phyloP scores from a whole-genome alignment of 441 rosid species.

The Cnidoscolus chayamansa region DNA sequence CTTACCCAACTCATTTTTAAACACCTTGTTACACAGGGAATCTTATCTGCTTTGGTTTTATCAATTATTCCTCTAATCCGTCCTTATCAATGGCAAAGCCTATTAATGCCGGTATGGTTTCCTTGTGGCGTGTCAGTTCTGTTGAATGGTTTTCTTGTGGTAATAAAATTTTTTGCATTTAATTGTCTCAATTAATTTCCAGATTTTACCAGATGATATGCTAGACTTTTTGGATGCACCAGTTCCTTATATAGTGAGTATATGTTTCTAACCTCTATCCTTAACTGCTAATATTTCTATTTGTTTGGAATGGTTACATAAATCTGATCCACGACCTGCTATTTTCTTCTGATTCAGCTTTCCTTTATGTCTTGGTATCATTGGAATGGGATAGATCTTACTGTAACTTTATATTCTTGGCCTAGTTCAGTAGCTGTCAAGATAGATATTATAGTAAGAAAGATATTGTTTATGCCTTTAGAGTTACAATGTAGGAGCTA shows the following conservation, averaged over 20 bases:
- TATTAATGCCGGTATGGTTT: slow-evolving; percentile 78
- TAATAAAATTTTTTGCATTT: not conserved
- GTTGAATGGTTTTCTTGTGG: slow-evolving; percentile 3
- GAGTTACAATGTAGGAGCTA: not conserved
- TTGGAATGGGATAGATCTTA: not conserved
- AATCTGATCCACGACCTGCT: not conserved
- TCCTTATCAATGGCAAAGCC: slow-evolving; percentile 97
- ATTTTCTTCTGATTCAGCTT: not conserved
- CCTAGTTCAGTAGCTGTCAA: not conserved
- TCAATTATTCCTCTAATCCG: slow-evolving; percentile 79
- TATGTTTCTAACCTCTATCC: slow-evolving; percentile 2
- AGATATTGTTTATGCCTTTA: not conserved
- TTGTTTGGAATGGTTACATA: not conserved
- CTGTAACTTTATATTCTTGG: not conserved
- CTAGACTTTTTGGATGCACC: slow-evolving; percentile 96
- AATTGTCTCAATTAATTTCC: slow-evolving; percentile 30
- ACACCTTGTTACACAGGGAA: slow-evolving; percentile 51
- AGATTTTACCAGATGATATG: slow-evolving; percentile 90
- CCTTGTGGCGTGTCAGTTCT: slow-evolving; percentile 12
- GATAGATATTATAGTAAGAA: not conserved
- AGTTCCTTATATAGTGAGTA: slow-evolving; percentile 90
- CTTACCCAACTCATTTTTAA: not conserved
- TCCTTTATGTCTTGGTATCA: not conserved
- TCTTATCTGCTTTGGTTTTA: slow-evolving; percentile 81
- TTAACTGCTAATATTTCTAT: not conserved